These are phyloP conservation scores for Cetraspora pellucida DNA, from an alignment of 192 early-diverging fungal genomes.

Conservation along the genomic window DNA sequence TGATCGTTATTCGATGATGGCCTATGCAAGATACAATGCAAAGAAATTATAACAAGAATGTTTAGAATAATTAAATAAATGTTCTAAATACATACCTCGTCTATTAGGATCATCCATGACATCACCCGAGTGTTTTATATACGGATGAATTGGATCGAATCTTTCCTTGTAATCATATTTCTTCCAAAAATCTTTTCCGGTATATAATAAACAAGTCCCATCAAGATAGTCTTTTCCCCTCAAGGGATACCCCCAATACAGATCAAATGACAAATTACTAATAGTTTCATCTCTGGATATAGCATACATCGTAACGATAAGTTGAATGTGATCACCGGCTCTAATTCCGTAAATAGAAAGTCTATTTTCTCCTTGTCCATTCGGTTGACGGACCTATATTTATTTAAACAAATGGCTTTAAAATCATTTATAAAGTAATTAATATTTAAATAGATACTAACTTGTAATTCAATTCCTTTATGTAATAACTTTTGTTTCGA, in stretches of 20 bases:
- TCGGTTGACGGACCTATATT: neutral
- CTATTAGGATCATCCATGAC: conserved; percentile 18
- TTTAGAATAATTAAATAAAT: neutral
- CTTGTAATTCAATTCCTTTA: conserved; percentile 27
- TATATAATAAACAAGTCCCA: conserved; percentile 33
- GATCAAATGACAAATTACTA: conserved; percentile 22
- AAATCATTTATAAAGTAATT: neutral
- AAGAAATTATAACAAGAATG: neutral
- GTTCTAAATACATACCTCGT: neutral
- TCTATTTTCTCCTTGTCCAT: neutral
- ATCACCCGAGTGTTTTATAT: conserved; percentile 34
- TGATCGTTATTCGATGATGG: conserved; percentile 25
- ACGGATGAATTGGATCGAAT: neutral
- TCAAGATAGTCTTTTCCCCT: conserved; percentile 21
- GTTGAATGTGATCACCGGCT: conserved; percentile 18
- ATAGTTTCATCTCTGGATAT: conserved; percentile 16
- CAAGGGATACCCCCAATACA: conserved; percentile 20
- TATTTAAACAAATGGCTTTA: neutral
- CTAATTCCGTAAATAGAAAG: conserved; percentile 26
- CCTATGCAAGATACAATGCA: conserved; percentile 7
- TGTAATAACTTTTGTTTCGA: conserved; percentile 33
- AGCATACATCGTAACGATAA: conserved; percentile 29
- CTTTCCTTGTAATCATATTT: conserved; percentile 10
- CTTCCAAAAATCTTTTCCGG: neutral
- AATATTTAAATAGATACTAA: neutral